Base-by-base conservation (phyloP, 139 green algal genomes). In the Limnomonas spitsbergensis region DNA sequence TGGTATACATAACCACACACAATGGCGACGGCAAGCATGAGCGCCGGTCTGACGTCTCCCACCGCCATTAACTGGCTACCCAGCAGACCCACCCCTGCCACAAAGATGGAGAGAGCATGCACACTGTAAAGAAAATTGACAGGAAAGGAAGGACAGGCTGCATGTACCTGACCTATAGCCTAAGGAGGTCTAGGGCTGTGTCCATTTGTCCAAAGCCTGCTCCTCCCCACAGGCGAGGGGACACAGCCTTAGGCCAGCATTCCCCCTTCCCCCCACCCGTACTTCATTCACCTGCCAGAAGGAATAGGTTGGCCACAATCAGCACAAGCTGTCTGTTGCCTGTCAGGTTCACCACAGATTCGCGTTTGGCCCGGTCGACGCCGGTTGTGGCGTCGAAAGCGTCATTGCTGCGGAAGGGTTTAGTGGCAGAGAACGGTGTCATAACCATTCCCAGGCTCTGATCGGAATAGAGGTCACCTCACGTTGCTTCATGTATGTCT, bases 1-100 rank as follows among this genome's bases (percentile, higher is more conserved):
- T 99, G 96, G 84, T 99, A 99, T 4, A 99, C 70, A 76, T 99
- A 98, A 34, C 96, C 96, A 75, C 90, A 94, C 2, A 76, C 85
- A 24, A 99, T 93, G 0, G 95, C 89, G 0, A 82, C 80, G 0
- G 82, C 87, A 37, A 99, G 89, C 86, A 97, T 86, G 27, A 75
- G 54, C n/a, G 36, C 61, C 2, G 78, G 53, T 0, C 83, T 79
- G 2, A 35, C 31, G 73, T 87, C 88, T 7, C 73, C 69, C 3
- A 79, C 78, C 34, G 69, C 37, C 1, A 79, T 69, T 40, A 93
- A 82, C 26, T 81, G 39, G 24, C 82, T 75, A 0, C n/a, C 83
- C 52, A 94, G 85, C 81, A 93, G 84, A 26, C 37, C 66, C 2
- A 84, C 61, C 0, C 91, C 93, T 42, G 42, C n/a, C 20, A 80